Conservation (phyloP, 2,329 filamentous ascomycete species). For the Eutypa lata region DNA sequence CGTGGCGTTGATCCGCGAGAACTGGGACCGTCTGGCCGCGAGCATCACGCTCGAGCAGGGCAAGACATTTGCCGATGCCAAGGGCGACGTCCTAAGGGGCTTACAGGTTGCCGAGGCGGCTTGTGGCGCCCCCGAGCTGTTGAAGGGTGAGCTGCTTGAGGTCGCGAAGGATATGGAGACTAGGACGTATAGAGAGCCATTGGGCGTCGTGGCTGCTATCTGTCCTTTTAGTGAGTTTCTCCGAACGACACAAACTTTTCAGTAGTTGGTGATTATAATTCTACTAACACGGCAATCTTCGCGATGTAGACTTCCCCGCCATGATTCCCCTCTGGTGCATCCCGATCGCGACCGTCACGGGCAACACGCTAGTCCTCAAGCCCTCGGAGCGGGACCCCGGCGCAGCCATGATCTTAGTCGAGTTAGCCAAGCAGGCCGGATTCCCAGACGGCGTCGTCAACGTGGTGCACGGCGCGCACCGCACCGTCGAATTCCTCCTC, state of each 20-base stretch:
- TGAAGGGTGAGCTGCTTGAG: slow-evolving; percentile 81
- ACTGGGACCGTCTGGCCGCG: slow-evolving; percentile 81
- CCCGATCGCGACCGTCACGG: slow-evolving; percentile 77
- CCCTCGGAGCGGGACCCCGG: slow-evolving; percentile 83
- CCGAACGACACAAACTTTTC: too few relatives aligned
- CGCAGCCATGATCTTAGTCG: slow-evolving; percentile 80
- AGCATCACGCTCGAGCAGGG: slow-evolving; percentile 87
- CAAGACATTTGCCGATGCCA: slow-evolving; percentile 82
- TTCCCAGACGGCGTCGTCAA: slow-evolving; percentile 82
- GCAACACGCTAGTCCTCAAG: slow-evolving; percentile 82
- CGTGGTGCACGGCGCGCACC: slow-evolving; percentile 75
- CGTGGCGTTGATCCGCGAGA: slow-evolving; percentile 73
- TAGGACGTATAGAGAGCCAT: slow-evolving; percentile 73
- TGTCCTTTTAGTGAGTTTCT: slow-evolving; percentile 74
- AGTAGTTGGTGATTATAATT: too few relatives aligned
- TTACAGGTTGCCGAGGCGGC: slow-evolving; percentile 83
- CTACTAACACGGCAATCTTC: too few relatives aligned
- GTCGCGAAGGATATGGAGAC: slow-evolving; percentile 91
- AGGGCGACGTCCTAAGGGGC: slow-evolving; percentile 76
- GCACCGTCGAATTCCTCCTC: slow-evolving; percentile 81
- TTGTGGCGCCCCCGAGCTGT: slow-evolving; percentile 74
- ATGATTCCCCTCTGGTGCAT: slow-evolving; percentile 95
- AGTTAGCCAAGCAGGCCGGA: slow-evolving; percentile 75
- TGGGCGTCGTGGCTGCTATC: slow-evolving; percentile 79
- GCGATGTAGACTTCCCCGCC: slow-evolving; percentile 69